Conservation (phyloP, 1,284 basidiomycete species). For the Cryptococcus sp. region DNA sequence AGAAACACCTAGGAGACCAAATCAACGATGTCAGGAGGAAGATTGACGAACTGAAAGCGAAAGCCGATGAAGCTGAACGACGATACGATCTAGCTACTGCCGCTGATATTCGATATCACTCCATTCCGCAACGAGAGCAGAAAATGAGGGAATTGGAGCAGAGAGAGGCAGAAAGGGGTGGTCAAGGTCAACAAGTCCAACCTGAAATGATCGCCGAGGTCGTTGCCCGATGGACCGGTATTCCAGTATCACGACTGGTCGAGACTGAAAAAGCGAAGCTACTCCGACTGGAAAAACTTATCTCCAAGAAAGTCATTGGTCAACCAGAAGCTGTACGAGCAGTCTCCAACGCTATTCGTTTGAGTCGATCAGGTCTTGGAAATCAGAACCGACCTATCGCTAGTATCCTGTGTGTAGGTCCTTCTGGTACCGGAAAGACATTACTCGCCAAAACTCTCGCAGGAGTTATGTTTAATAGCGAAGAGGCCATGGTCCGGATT, state of each 20-base stretch:
- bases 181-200: conserved; percentile 46
- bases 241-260: conserved; percentile 43
- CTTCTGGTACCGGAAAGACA: conserved; percentile 56
- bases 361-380: conserved; percentile 55
- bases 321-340: conserved; percentile 57
- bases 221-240: conserved; percentile 53
- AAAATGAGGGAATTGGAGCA: conserved; percentile 58
- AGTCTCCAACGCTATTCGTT: conserved; percentile 56
- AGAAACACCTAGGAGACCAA: conserved; percentile 81
- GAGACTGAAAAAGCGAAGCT: conserved; percentile 50
- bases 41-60: conserved; percentile 88
- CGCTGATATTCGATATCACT: conserved; percentile 87
- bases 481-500: conserved; percentile 56
- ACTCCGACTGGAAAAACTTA: conserved; percentile 51
- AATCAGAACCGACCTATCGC: conserved; percentile 55
- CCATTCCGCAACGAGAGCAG: conserved; percentile 82
- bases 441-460: conserved; percentile 53
- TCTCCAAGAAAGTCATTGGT: conserved; percentile 52
- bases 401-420: conserved; percentile 53
- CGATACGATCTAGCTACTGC: conserved; percentile 76
- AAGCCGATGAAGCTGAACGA: conserved; percentile 91
- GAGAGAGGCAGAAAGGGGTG: conserved; percentile 50
- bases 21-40: conserved; percentile 72
- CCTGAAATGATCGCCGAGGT: conserved; percentile 55
- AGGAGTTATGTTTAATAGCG: conserved; percentile 54